These are phyloP conservation scores for Actinidia chinensis DNA, from an alignment of 179 eudicot species.

Conservation along the genomic window DNA sequence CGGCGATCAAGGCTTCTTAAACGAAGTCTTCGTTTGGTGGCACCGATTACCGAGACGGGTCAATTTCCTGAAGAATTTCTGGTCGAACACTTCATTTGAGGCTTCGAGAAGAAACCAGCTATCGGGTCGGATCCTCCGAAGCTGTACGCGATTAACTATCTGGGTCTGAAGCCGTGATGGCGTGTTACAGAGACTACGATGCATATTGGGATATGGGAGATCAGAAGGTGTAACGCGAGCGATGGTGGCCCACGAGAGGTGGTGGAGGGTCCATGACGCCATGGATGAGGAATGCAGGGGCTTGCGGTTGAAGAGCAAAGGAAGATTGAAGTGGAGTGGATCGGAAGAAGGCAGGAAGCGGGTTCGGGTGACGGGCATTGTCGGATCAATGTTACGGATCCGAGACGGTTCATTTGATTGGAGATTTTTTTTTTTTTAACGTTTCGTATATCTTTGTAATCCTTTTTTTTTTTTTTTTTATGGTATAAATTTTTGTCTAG, in stretches of 20 bases:
- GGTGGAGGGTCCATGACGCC: constrained; percentile 85
- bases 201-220: constrained; percentile 68
- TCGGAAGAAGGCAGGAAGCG: constrained; percentile 50
- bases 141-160: constrained; percentile 70
- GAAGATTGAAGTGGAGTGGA: constrained; percentile 66
- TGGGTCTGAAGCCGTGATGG: constrained; percentile 96
- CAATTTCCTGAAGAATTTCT: constrained; percentile 80
- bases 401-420: constrained; percentile 34
- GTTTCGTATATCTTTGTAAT: too few species aligned
- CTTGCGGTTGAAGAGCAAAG: constrained; percentile 53
- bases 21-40: constrained; percentile 95
- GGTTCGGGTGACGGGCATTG: constrained; percentile 56
- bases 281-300: constrained; percentile 64
- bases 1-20: constrained; percentile 90
- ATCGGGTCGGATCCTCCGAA: constrained; percentile 69
- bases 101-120: constrained; percentile 55
- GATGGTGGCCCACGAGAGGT: constrained; percentile 68
- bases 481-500: neutral
- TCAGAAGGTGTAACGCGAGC: constrained; percentile 79
- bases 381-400: constrained; percentile 80
- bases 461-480: neutral
- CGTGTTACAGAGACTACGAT: constrained; percentile 90
- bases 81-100: constrained; percentile 67
- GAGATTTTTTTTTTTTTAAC: neutral
- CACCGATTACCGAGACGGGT: constrained; percentile 83